Evolutionary conservation across 108 stramenopile species (phyloP).

Genomic region (Nitzschia putrida): DNA sequence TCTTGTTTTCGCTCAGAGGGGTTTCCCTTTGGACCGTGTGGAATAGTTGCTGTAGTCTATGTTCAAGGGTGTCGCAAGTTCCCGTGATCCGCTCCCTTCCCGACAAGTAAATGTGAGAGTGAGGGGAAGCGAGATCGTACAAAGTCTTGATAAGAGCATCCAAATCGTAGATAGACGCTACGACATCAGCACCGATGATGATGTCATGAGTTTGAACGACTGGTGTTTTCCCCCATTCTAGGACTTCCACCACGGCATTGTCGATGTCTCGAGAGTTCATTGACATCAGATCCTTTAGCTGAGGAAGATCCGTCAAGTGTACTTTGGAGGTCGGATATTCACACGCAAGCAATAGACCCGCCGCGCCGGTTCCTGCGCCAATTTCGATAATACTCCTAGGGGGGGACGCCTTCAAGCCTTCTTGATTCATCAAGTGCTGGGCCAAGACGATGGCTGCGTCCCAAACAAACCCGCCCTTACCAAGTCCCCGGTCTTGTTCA

Average conservation of each 20-base stretch:
- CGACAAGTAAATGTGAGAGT: constrained; percentile 64
- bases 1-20: constrained; percentile 53
- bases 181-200: constrained; percentile 80
- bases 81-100: constrained; percentile 56
- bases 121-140: constrained; percentile 50
- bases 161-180: constrained; percentile 75
- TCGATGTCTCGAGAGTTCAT: constrained; percentile 44
- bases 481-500: constrained; percentile 66
- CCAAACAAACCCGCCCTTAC: constrained; percentile 86
- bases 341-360: constrained; percentile 65
- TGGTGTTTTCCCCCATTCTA: constrained; percentile 64
- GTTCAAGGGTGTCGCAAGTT: constrained; percentile 59
- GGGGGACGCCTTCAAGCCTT: neutral
- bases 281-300: constrained; percentile 55
- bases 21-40: constrained; percentile 34
- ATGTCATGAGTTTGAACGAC: constrained; percentile 50
- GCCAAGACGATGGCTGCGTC: constrained; percentile 80
- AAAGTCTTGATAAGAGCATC: constrained; percentile 67
- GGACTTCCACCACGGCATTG: constrained; percentile 34
- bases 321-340: constrained; percentile 45
- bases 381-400: constrained; percentile 55
- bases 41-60: constrained; percentile 55
- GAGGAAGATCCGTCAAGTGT: constrained; percentile 70
- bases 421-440: constrained; percentile 56
- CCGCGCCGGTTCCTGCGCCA: constrained; percentile 82